These are phyloP conservation scores for Fagopyrum esculentum DNA, from an alignment of 148 eudicot genomes.

Conservation along the genomic window DNA sequence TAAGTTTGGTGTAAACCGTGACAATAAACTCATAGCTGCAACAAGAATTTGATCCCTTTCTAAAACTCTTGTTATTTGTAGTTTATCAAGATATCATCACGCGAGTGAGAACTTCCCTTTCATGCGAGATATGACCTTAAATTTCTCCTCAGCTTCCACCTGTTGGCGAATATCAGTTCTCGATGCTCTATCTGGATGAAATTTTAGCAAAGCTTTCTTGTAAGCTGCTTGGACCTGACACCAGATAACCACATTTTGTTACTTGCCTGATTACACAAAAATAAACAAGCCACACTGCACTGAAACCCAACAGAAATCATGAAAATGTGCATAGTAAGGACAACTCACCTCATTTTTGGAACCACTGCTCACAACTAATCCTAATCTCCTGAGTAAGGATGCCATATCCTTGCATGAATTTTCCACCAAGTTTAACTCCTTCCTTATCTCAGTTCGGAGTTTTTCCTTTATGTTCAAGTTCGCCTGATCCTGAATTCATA, in stretches of 20 bases:
- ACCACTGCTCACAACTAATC: constrained; percentile 37
- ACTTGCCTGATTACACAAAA: not conserved
- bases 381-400: constrained; percentile 54
- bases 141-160: constrained; percentile 95
- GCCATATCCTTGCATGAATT: constrained; percentile 45
- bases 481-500: constrained; percentile 53
- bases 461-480: constrained; percentile 60
- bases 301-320: not conserved
- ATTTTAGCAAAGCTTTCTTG: constrained; percentile 65
- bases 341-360: constrained; percentile 48
- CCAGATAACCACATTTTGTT: not conserved
- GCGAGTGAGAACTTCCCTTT: constrained; percentile 48
- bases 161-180: constrained; percentile 61
- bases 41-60: not conserved
- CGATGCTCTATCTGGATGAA: constrained; percentile 80
- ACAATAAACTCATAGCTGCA: not conserved
- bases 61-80: too few species aligned
- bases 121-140: constrained; percentile 82
- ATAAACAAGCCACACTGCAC: not conserved
- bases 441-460: constrained; percentile 50
- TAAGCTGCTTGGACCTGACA: constrained; percentile 81
- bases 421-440: constrained; percentile 47
- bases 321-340: not conserved
- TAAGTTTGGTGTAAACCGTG: not conserved
- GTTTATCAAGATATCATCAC: not conserved